Base-by-base conservation (phyloP, 1,139 yeast genomes). In the Yarrowia galli region DNA sequence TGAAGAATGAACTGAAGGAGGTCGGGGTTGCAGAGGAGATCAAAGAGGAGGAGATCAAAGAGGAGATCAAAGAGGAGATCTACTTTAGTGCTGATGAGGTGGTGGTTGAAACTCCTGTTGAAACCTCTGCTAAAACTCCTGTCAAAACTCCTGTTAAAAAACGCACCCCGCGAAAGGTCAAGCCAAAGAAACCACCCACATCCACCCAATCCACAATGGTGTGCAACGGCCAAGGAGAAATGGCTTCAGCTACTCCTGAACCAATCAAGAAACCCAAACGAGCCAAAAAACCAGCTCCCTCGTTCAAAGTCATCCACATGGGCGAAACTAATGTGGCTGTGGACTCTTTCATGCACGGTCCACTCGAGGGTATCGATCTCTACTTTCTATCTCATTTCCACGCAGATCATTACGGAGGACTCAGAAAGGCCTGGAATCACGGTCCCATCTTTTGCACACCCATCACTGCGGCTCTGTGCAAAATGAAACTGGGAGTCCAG, bases 331-430 rank as follows among this genome's bases (percentile, higher is more conserved):
- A 69, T 22, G 64, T 79, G 4, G 80, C 79, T 0, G 83, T 80
- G 1, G 83, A 80, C 68, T 83, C 81, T 13, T 80, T 80, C 70
- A 72, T 74, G 63, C 81, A 76, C 67, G 83, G 82, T 7, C 69
- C 74, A 0, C 75, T 81, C 16, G 75, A 75, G 3, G 75, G 72
- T 13, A 77, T 79, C 1, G 53, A 70, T 16, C 71, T 75, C 43
- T 80, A 75, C 71, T 75, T 76, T 69, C 74, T 78, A 49, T 75
- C 79, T 0, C 99, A 95, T 79, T 93, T 91, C 78, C 99, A 95
- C 77, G 82, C 96, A 0, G 99, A 95, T 76, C 99, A 95, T 76
- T 95, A 95, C 75, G 92, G 92, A 3, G 98, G 98, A 0, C 79
- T 95, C 23, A 80, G 88, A 3, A 89, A 89, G 73, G 82, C 84